Evolutionary conservation across 768 basidiomycete genomes (phyloP).

Genomic region (Omphalotus guepiniiformis): DNA sequence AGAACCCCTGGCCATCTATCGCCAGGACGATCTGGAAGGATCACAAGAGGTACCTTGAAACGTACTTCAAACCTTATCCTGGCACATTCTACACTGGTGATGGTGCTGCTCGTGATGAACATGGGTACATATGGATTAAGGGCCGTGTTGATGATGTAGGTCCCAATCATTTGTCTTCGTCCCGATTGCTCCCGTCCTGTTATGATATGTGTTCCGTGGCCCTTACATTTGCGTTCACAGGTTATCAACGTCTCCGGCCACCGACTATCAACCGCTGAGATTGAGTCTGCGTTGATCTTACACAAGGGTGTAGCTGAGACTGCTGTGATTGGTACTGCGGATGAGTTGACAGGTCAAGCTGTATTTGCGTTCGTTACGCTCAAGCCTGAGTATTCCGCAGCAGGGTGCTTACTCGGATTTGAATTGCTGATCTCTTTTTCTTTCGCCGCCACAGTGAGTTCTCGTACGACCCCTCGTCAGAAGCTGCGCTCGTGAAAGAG

Average conservation of each 20-base stretch:
- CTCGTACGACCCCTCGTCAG: constrained; percentile 64
- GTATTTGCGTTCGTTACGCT: constrained; percentile 94
- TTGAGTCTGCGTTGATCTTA: constrained; percentile 92
- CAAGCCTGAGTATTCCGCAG: constrained; percentile 65
- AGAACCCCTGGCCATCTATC: constrained; percentile 91
- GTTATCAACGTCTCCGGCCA: constrained; percentile 99
- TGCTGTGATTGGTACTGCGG: constrained; percentile 82
- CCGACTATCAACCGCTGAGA: constrained; percentile 94
- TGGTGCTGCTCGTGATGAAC: constrained; percentile 88
- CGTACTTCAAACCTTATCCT: constrained; percentile 71
- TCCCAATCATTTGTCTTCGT: constrained; percentile 9
- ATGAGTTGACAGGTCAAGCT: constrained; percentile 90
- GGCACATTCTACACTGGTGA: constrained; percentile 97
- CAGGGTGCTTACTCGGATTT: background rate
- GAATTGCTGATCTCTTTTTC: background rate
- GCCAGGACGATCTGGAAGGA: constrained; percentile 91
- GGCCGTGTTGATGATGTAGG: constrained; percentile 87
- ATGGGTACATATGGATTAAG: constrained; percentile 99
- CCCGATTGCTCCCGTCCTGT: background rate
- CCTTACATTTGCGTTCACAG: constrained; percentile 39
- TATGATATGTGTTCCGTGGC: background rate
- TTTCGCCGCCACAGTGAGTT: constrained; percentile 56
- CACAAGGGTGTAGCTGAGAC: constrained; percentile 97
- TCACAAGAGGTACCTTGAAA: constrained; percentile 76
- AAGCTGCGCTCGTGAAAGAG: constrained; percentile 74